Base-by-base conservation (phyloP, 345 rosid genomes). In the Erucastrum elatum region DNA sequence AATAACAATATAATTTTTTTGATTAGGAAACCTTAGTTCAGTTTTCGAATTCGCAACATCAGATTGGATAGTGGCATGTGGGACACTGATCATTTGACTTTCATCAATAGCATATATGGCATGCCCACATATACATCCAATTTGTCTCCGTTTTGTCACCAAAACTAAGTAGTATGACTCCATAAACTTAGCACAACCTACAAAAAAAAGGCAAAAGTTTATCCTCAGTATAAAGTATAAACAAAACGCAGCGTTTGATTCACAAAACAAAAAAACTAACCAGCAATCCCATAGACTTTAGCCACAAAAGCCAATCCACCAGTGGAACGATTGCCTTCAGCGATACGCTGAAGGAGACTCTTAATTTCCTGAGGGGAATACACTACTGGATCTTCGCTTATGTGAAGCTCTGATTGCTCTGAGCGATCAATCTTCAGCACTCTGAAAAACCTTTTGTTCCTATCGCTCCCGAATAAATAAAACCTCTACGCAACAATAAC, bases 401-500 rank as follows among this genome's bases (percentile, higher is more conserved):
- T 87, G 83, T 88, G 91, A 31, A 95, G 93, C 83, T 95, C 99
- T 61, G 93, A 90, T 65, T 93, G 93, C 83, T 95, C 98, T 58
- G 96, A 95, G 41, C 98, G 91, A 76, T 95, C 99, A 78, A 95
- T 91, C 86, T 95, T 95, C 64, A 95, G 76, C 30, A 95, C 97
- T 51, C 98, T 88, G 81, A 85, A 91, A 74, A 89, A 87, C 76
- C 88, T 84, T 88, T 87, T 95, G 70, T 83, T 90, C 86, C 96
- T 87, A 82, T 95, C 99, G 82, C 99, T 93, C 84, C 99, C 99
- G 65, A 93, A 84, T 66, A 95, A 82, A 83, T 93, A 95, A 88
- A 84, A 91, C 80, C 98, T 88, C 99, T 95, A 91, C 21, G 0
- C 21, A 21, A 21, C 21, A 21, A 21, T 21, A 21, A 21, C 21